Evolutionary conservation across 768 basidiomycete species (phyloP).

Genomic region (Crepidotus variabilis): DNA sequence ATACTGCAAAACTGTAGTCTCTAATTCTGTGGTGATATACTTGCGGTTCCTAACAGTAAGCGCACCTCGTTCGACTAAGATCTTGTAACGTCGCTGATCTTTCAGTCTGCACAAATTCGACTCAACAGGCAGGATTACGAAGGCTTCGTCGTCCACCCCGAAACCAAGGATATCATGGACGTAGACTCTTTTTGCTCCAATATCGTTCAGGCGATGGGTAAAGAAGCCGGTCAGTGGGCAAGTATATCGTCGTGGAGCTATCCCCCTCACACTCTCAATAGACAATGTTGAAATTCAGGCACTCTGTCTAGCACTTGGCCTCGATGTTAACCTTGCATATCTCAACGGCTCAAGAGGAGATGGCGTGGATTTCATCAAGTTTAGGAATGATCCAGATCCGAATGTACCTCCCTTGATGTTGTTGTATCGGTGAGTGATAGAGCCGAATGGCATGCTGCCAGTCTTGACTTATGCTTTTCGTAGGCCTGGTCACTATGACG

Average conservation of each 20-base stretch:
- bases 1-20: constrained; percentile 36
- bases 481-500: constrained; percentile 90
- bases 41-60: constrained; percentile 72
- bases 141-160: constrained; percentile 76
- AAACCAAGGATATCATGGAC: constrained; percentile 54
- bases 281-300: constrained; percentile 86
- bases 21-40: constrained; percentile 75
- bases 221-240: constrained; percentile 59
- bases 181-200: constrained; percentile 68
- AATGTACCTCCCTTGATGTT: constrained; percentile 55
- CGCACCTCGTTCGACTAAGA: background rate
- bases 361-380: constrained; percentile 66
- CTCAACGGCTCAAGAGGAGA: constrained; percentile 59
- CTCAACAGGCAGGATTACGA: constrained; percentile 55
- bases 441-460: background rate
- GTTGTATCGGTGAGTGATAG: constrained; percentile 59
- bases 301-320: constrained; percentile 58
- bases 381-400: constrained; percentile 45
- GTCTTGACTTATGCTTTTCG: background rate
- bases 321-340: constrained; percentile 75
- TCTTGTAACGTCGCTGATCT: background rate
- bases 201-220: constrained; percentile 74
- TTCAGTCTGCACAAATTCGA: constrained; percentile 71
- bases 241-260: background rate
- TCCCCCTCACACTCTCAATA: constrained; percentile 16